Evolutionary conservation across 176 grass and related monocot genomes (phyloP), one percentile per base, ranked within the genome.

Genomic region (Musa troglodytarum): DNA sequence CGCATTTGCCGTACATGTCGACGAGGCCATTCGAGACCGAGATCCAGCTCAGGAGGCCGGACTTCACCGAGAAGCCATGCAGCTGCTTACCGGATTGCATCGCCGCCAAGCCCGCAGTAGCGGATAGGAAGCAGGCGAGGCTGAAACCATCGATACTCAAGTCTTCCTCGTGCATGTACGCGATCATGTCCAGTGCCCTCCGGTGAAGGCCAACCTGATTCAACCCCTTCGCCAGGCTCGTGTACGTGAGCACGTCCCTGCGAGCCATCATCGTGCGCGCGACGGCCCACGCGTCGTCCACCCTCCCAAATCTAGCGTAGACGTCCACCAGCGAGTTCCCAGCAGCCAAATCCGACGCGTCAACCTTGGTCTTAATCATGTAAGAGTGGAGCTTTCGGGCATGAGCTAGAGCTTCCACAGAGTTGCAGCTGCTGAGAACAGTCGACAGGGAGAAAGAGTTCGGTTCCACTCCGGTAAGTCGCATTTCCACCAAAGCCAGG

Each of bases 1-100:
- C 85, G 26, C 87, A 92, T 83, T 92, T 90, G 80, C 89, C 81
- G 78, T 97, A 97, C 90, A 97, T 85, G 71, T 90, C 86, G 53
- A 97, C 59, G 50, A 93, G 83, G 74, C 90, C 84, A 80, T 92
- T 93, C 49, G 85, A 97, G 50, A 90, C 90, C 16, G 87, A 87
- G 22, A 90, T 77, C 69, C 77, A 63, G 53, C 13, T 56, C 56
- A 74, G 72, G 71, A 90, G 81, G 50, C 87, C 90, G 21, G 83
- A 78, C 85, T 97, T 97, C 51, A 90, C 51, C 0, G 90, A 84
- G 49, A 81, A 87, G 67, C 90, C 83, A 59, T 97, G 93, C 54
- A 97, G 49, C 74, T 85, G 90, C 65, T 81, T 84, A 53, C 93
- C 93, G 21, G 55, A 52, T 53, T 74, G 70, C 62, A 80, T 53